Base-by-base conservation (phyloP, 495 filamentous ascomycete species). In the Talaromyces wortmannii region DNA sequence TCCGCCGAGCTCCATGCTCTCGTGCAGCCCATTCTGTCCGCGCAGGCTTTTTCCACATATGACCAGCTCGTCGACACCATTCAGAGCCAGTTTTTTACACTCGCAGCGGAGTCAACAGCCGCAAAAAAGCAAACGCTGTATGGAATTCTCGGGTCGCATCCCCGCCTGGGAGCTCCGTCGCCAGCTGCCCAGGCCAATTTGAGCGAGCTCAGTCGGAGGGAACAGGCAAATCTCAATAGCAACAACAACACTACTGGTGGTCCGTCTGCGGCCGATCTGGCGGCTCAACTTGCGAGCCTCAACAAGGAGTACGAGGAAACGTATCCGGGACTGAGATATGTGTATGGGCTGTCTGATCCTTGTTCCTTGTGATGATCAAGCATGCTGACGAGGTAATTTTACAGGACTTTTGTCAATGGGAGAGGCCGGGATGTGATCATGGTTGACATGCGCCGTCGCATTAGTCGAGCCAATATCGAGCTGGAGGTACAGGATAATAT, bases 301-400 rank as follows among this genome's bases (percentile, higher is more conserved):
- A 98, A 98, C 67, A 70, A 70, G 4, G 82, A 88, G 69, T 98
- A 97, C 65, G 94, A 97, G 70, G 74, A 70, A 42, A 78, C 61
- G 45, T 98, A 95, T 71, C 90, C 90, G 7, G 88, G 92, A 4
- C 64, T 97, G 65, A 75, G 85, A 73, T 97, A 95, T 77, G 89
- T 97, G 78, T 88, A 81, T 49, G 83, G 40, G 36, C 44, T 50
- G 50, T 47, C 55, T 32, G 49, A 50, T 23, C 23, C 23, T 23
- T 23, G 49, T 52, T 23, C 23, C 23, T 23, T 23, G 23, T 23
- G 23, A 23, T 23, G 23, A 23, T 23, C 23, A 23, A 36, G 52
- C 33, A 60, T 54, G 17, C 51, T 61, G 50, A 67, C 55, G 11
- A 49, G 47, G n/a, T 51, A 4, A 58, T 42, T 50, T 52, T 36